Conservation (phyloP, 192 early-diverging fungal species). For the Entomortierella lignicola region DNA sequence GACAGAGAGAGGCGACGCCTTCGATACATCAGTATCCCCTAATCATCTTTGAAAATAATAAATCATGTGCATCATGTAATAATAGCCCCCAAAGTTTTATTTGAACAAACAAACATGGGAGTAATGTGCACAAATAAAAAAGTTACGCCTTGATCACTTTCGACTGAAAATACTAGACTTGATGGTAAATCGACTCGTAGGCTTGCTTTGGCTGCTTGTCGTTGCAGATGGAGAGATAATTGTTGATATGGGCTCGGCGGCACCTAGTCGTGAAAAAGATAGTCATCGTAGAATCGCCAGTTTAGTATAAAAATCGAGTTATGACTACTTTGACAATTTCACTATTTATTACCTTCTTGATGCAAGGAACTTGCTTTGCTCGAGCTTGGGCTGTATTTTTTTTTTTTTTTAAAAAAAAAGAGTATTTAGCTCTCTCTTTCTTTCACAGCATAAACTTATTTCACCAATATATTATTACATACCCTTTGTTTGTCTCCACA, state of each 20-base stretch:
- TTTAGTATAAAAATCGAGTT: neutral
- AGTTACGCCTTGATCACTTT: conserved; percentile 2
- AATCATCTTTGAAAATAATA: neutral
- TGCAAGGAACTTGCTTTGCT: conserved; percentile 32
- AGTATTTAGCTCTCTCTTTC: neutral
- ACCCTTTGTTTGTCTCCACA: conserved; percentile 26
- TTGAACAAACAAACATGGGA: neutral
- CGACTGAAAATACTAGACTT: conserved; percentile 34
- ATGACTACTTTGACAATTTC: neutral
- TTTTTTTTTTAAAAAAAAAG: conserved; percentile 1
- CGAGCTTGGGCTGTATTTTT: neutral
- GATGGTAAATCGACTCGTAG: conserved; percentile 32
- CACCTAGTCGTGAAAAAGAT: neutral
- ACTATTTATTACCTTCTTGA: conserved; percentile 15
- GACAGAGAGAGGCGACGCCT: conserved; percentile 27
- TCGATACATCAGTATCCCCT: conserved; percentile 45
- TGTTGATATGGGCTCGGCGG: conserved; percentile 2
- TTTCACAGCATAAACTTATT: neutral
- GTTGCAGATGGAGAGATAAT: neutral
- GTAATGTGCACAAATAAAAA: neutral
- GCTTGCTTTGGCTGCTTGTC: conserved; percentile 9
- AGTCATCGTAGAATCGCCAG: neutral
- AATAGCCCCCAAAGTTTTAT: neutral
- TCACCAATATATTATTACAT: neutral
- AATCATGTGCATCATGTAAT: too few relatives aligned